Base-by-base conservation (phyloP, 2,329 filamentous ascomycete species). In the Aspergillus unguis region DNA sequence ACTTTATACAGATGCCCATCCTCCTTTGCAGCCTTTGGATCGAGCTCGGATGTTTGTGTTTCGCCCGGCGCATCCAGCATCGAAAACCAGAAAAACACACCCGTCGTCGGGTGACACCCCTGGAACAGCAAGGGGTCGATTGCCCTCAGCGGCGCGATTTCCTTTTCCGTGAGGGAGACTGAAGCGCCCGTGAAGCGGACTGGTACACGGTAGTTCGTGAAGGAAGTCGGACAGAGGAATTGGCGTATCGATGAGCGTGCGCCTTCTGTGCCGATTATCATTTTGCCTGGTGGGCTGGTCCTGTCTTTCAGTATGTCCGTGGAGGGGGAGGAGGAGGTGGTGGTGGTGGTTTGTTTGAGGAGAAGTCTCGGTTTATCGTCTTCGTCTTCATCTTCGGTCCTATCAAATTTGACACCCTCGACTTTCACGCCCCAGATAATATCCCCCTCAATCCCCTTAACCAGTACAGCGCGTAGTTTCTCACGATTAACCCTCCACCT, bases 71-170 rank as follows among this genome's bases (percentile, higher is more conserved):
- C 74, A 37, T 74, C 74, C 11, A 80, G 68, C 55, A 76, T 72
- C 0, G 64, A 67, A 27, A 65, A 66, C 66, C 66, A 60, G 53
- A 65, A 58, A 52, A 59, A 63, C 4, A 57, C 50, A 0, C 63
- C 63, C 0, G 63, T 58, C 3, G 42, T 42, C 3, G 63, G 63
- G 36, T 65, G 53, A 26, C 62, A 65, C 6, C 63, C 62, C 36
- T 65, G 61, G 23, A 65, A 65, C 6, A 65, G 51, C 7, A 65
- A 37, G 61, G 83, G 69, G 57, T 72, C 80, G 36, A 80, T 74
- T 0, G 80, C 79, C 0, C 80, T 84, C 62, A 81, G 75, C 52
- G 81, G 81, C 38, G 78, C 70, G 61, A 82, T 81, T 64, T 83
- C 78, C 0, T 74, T 82, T 4, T 74, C 74, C 42, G 80, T 82